These are phyloP conservation scores for Thielaviopsis musarum DNA, from an alignment of 2,329 filamentous ascomycete species.

Conservation along the genomic window DNA sequence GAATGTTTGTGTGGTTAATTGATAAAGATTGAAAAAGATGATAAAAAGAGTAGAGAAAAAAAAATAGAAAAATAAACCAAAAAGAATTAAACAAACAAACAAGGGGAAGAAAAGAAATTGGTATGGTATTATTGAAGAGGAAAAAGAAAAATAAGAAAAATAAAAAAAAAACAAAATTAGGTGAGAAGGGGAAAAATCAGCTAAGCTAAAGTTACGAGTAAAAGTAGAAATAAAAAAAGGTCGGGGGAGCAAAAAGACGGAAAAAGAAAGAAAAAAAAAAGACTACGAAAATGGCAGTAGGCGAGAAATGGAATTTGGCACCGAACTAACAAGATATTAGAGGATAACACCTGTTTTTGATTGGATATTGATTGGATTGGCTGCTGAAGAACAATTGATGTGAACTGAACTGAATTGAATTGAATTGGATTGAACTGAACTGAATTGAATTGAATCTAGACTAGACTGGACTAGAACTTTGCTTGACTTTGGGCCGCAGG, in stretches of 20 bases:
- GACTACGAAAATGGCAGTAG: not conserved
- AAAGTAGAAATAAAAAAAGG: not conserved
- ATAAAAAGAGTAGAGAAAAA: not conserved
- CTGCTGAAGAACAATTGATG: too few relatives aligned
- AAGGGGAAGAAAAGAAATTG: not conserved
- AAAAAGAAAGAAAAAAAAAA: not conserved
- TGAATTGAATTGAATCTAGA: too few relatives aligned
- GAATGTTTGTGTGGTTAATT: not conserved
- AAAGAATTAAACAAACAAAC: not conserved
- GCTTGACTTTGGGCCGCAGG: too few relatives aligned
- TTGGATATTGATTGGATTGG: too few relatives aligned
- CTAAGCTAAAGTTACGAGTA: not conserved
- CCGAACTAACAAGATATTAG: too few relatives aligned
- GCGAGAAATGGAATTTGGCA: too few relatives aligned
- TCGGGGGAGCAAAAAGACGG: not conserved
- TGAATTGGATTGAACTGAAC: too few relatives aligned
- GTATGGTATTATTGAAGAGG: not conserved
- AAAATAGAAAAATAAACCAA: slow-evolving; percentile 1
- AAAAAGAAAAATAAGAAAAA: slow-evolving; percentile 1
- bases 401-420: too few relatives aligned
- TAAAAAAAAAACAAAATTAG: slow-evolving; percentile 1
- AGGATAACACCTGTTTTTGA: too few relatives aligned
- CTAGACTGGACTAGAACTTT: too few relatives aligned
- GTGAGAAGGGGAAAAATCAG: not conserved
- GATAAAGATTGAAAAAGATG: not conserved